phyloP scores from a whole-genome alignment of 306 rosid species.

The Psophocarpus tetragonolobus region DNA sequence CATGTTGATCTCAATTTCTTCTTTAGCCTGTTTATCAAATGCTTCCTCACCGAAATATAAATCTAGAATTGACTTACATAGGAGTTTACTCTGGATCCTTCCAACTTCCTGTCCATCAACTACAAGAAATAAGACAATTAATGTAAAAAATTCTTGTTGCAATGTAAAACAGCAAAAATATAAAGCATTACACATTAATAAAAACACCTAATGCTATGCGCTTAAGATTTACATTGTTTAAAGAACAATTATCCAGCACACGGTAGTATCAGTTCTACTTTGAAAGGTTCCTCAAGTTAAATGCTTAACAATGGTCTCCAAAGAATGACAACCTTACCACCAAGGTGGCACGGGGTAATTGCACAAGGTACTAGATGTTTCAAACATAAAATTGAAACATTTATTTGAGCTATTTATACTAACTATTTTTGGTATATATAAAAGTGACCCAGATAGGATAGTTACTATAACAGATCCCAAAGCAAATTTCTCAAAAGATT shows the following conservation, averaged over 20 bases:
- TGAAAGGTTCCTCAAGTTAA: slow-evolving; percentile 1
- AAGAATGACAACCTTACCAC: slow-evolving; percentile 4
- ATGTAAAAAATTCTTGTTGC: slow-evolving; percentile 11
- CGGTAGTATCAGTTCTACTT: neutral
- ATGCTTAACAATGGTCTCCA: neutral
- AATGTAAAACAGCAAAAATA: neutral
- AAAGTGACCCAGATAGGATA: neutral
- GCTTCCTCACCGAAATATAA: slow-evolving; percentile 86
- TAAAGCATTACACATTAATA: neutral
- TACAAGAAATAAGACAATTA: slow-evolving; percentile 35
- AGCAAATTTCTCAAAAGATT: neutral
- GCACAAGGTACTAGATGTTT: neutral
- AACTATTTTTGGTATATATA: neutral
- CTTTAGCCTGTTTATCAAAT: slow-evolving; percentile 86
- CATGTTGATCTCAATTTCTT: slow-evolving; percentile 63
- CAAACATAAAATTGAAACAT: neutral
- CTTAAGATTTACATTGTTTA: neutral
- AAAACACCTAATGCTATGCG: slow-evolving; percentile 14
- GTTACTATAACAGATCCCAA: neutral
- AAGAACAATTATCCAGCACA: neutral
- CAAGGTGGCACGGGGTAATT: neutral
- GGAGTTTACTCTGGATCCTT: slow-evolving; percentile 78
- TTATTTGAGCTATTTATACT: neutral
- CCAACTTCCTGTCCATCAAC: slow-evolving; percentile 97
- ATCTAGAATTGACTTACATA: slow-evolving; percentile 78